phyloP scores from a whole-genome alignment of 23 red algal genomes.

The Gracilaria gracilis region DNA sequence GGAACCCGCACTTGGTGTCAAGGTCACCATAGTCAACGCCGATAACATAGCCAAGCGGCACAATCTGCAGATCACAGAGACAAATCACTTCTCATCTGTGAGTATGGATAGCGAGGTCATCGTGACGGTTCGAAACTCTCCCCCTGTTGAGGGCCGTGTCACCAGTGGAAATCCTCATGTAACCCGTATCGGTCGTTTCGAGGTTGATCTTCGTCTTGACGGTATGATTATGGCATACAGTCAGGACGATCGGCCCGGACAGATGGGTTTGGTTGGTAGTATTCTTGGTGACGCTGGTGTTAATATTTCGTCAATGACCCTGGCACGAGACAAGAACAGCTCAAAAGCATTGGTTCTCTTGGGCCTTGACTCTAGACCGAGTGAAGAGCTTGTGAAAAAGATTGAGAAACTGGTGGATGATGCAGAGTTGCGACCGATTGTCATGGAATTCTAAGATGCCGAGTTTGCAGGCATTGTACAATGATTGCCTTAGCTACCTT shows the following conservation, averaged over 20 bases:
- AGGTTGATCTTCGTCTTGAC: constrained; percentile 85
- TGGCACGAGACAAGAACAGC: constrained; percentile 78
- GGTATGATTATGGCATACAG: constrained; percentile 89
- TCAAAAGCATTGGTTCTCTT: constrained; percentile 87
- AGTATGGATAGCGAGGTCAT: constrained; percentile 56
- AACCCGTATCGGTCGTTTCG: constrained; percentile 91
- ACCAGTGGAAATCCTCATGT: constrained; percentile 81
- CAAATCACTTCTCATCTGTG: constrained; percentile 39
- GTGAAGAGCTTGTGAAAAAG: constrained; percentile 61
- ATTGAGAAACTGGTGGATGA: constrained; percentile 73
- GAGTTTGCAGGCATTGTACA: background rate
- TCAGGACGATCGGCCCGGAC: constrained; percentile 92
- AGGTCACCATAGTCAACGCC: constrained; percentile 96
- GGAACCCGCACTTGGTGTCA: constrained; percentile 67
- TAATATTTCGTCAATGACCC: constrained; percentile 96
- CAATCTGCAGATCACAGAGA: constrained; percentile 82
- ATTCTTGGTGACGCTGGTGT: constrained; percentile 90
- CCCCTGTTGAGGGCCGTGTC: constrained; percentile 81
- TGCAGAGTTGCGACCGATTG: constrained; percentile 63
- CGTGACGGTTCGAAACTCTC: constrained; percentile 76
- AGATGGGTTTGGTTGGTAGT: constrained; percentile 90
- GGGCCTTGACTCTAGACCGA: constrained; percentile 83
- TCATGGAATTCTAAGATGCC: constrained; percentile 76
- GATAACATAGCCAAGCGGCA: constrained; percentile 80
- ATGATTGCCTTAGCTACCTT: background rate